Percentiles rank a stretch among this genome's conserved stretches.
Conservation (phyloP, 176 grass and related monocot genomes). For the Musa beccarii region DNA sequence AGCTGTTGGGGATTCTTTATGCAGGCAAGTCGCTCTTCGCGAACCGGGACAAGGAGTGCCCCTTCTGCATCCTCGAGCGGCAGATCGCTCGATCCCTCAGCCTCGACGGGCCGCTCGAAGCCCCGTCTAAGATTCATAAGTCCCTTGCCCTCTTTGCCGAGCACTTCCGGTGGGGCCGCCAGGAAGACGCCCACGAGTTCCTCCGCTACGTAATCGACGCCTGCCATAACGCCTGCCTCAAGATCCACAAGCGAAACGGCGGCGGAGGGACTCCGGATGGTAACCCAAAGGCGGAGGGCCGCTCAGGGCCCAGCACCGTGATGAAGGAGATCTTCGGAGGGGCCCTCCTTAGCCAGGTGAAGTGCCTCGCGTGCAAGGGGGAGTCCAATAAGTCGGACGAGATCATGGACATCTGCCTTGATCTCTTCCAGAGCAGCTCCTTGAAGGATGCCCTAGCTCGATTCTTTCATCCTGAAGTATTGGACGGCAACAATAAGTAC, state of each 20-base stretch:
- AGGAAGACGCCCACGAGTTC: slow-evolving; percentile 96
- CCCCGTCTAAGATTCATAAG: slow-evolving; percentile 50
- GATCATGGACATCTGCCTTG: slow-evolving; percentile 96
- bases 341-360: slow-evolving; percentile 80
- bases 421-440: slow-evolving; percentile 60
- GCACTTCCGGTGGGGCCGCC: slow-evolving; percentile 68
- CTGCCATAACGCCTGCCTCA: slow-evolving; percentile 57
- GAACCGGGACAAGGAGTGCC: slow-evolving; percentile 81
- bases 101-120: slow-evolving; percentile 36
- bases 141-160: slow-evolving; percentile 59
- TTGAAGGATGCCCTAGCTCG: slow-evolving; percentile 65
- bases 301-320: slow-evolving; percentile 25
- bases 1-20: slow-evolving; percentile 1
- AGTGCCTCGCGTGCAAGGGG: slow-evolving; percentile 84
- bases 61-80: slow-evolving; percentile 67
- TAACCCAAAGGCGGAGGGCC: slow-evolving; percentile 16
- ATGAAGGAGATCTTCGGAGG: slow-evolving; percentile 95
- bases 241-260: slow-evolving; percentile 38
- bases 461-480: slow-evolving; percentile 79
- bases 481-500: slow-evolving; percentile 94
- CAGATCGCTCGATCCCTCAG: slow-evolving; percentile 52
- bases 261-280: slow-evolving; percentile 1
- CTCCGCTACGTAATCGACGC: slow-evolving; percentile 71
- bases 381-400: slow-evolving; percentile 93
- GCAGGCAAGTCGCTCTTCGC: slow-evolving; percentile 63